Evolutionary conservation across 108 stramenopile species (phyloP).

Genomic region (Cyclotella distinguenda): DNA sequence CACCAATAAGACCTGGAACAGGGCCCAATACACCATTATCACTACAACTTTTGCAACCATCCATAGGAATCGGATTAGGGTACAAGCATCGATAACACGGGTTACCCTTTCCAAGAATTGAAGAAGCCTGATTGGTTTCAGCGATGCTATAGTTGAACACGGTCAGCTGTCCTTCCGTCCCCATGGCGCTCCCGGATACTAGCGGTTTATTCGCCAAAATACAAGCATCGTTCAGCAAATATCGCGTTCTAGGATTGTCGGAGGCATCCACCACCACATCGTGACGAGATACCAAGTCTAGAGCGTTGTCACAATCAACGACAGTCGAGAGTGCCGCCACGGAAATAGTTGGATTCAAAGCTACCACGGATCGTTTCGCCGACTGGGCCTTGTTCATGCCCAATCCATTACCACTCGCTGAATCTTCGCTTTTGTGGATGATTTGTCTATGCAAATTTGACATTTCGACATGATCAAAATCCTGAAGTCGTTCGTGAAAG

Average conservation of each 20-base stretch:
- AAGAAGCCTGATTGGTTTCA: neutral
- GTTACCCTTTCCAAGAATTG: slow-evolving; percentile 4
- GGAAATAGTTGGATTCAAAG: slow-evolving; percentile 70
- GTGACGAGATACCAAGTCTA: slow-evolving; percentile 57
- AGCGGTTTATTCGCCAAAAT: slow-evolving; percentile 71
- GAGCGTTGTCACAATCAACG: slow-evolving; percentile 59
- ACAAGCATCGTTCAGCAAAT: slow-evolving; percentile 96
- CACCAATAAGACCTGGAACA: slow-evolving; percentile 92
- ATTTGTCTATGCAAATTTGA: slow-evolving; percentile 97
- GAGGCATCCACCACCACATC: slow-evolving; percentile 92
- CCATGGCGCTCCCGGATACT: slow-evolving; percentile 90
- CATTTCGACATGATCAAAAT: slow-evolving; percentile 92
- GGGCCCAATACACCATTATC: slow-evolving; percentile 87
- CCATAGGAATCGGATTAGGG: slow-evolving; percentile 63
- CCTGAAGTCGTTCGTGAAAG: too few relatives aligned
- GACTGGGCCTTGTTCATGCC: slow-evolving; percentile 85
- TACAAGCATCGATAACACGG: slow-evolving; percentile 91
- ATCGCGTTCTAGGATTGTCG: slow-evolving; percentile 96
- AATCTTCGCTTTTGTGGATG: slow-evolving; percentile 68
- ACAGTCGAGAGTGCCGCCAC: slow-evolving; percentile 42
- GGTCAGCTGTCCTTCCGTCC: slow-evolving; percentile 83
- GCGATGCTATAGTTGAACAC: slow-evolving; percentile 65
- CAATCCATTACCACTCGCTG: slow-evolving; percentile 25
- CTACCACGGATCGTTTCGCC: slow-evolving; percentile 58
- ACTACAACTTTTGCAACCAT: slow-evolving; percentile 74